These are phyloP conservation scores for Persicaria maculosa DNA, from an alignment of 148 eudicot species.

Conservation along the genomic window DNA sequence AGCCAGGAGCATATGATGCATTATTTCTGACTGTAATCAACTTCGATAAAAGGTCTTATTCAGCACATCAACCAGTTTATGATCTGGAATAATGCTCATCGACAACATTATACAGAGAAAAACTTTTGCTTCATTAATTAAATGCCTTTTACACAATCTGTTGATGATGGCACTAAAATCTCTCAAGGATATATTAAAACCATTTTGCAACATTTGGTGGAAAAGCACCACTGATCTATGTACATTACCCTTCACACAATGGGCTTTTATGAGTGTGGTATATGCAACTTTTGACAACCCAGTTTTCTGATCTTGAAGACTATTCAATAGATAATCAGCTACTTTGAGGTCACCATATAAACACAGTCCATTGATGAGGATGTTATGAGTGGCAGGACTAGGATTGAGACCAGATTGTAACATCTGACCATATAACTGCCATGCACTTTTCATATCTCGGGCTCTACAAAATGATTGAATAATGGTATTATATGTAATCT, in stretches of 20 bases:
- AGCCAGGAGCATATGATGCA: slow-evolving; percentile 16
- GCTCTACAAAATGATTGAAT: slow-evolving; percentile 61
- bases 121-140: slow-evolving; percentile 42
- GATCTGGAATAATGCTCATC: slow-evolving; percentile 45
- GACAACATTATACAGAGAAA: slow-evolving; percentile 56
- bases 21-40: slow-evolving; percentile 16
- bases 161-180: slow-evolving; percentile 74
- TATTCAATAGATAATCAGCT: slow-evolving; percentile 47
- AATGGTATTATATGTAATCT: slow-evolving; percentile 55
- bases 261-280: slow-evolving; percentile 66
- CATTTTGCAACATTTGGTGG: slow-evolving; percentile 50
- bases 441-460: slow-evolving; percentile 35
- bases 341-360: slow-evolving; percentile 35
- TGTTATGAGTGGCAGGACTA: slow-evolving; percentile 50
- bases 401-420: slow-evolving; percentile 43
- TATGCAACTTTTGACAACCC: slow-evolving; percentile 58
- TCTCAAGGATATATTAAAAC: slow-evolving; percentile 47
- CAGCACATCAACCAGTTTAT: slow-evolving; percentile 36
- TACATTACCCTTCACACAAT: slow-evolving; percentile 72
- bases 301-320: slow-evolving; percentile 37
- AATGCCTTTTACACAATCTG: slow-evolving; percentile 70
- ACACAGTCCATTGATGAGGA: slow-evolving; percentile 73
- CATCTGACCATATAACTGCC: slow-evolving; percentile 49
- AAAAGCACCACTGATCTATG: slow-evolving; percentile 41
- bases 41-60: slow-evolving; percentile 25